phyloP scores from a whole-genome alignment of 805 yeast species.

The Lipomyces lipofer region DNA sequence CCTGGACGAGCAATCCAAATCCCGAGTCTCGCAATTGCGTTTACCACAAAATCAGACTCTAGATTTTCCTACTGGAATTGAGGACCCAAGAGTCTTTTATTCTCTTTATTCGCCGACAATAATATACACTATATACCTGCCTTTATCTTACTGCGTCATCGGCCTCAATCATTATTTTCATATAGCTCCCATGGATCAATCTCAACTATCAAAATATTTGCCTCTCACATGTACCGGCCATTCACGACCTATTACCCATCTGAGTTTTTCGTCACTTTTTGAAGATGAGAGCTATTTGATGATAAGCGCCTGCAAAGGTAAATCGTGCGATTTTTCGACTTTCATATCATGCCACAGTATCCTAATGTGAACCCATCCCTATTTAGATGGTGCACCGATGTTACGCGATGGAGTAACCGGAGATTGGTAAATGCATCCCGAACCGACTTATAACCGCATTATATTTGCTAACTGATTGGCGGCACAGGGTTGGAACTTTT shows the following conservation, averaged over 20 bases:
- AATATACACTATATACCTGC: neutral
- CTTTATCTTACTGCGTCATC: neutral
- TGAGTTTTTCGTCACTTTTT: slow-evolving; percentile 34
- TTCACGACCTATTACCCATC: slow-evolving; percentile 41
- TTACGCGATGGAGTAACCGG: slow-evolving; percentile 41
- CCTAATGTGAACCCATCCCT: neutral
- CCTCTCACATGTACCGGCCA: slow-evolving; percentile 43
- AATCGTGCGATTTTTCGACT: slow-evolving; percentile 4
- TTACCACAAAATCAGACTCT: no score
- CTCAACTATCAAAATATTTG: slow-evolving; percentile 16
- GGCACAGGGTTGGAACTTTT: slow-evolving; percentile 38
- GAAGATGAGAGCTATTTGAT: slow-evolving; percentile 32
- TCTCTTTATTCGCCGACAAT: no score
- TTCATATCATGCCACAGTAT: no score
- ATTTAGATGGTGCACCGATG: slow-evolving; percentile 40
- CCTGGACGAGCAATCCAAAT: no score
- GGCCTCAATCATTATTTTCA: no score
- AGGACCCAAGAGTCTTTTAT: no score
- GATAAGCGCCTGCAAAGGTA: slow-evolving; percentile 41
- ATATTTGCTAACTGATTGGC: neutral
- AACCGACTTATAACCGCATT: neutral
- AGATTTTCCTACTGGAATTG: no score
- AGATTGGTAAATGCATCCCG: slow-evolving; percentile 36
- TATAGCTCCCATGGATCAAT: slow-evolving; percentile 15
- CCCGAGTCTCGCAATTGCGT: no score